Evolutionary conservation across 257 asterid species (phyloP), one percentile per base, ranked within the genome.

Genomic region (Buddleja alternifolia): DNA sequence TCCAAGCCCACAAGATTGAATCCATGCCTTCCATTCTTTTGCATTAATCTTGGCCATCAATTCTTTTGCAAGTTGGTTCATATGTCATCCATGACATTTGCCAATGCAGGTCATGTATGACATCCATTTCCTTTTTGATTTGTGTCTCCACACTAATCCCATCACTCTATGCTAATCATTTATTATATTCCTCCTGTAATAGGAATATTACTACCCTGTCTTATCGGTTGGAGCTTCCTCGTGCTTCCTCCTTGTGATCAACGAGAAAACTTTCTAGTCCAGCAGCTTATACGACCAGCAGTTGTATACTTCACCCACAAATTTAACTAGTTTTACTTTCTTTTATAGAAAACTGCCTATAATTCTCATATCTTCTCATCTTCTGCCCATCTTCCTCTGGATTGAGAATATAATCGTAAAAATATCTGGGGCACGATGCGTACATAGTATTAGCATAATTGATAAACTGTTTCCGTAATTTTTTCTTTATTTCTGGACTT

Each of bases 131-230:
- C n/a, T n/a, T n/a, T n/a, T n/a, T n/a, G n/a, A n/a, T n/a, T n/a
- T n/a, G n/a, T n/a, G n/a, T n/a, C n/a, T n/a, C n/a, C n/a, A n/a
- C n/a, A n/a, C n/a, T n/a, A n/a, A n/a, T n/a, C n/a, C n/a, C n/a
- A n/a, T n/a, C n/a, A n/a, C n/a, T 45, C 16, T 14, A 1, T 45
- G 15, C 6, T 16, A 23, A 61, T 19, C 6, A 20, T 7, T 15
- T 46, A 20, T 63, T 45, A 11, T 42, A 10, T 10, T 19, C 37
- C 39, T 23, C 24, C 8, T 37, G 66, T 37, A 34, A 59, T 36
- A 39, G 66, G 66, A 24, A 59, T 59, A 29, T 29, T 29, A 11
- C 40, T 54, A 52, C 60, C 60, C 10, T 34, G 17, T n/a, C 16
- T 2, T 14, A 16, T 59, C 5, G 45, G 2, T 37, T 32, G 48